These are phyloP conservation scores for Lodderomyces jiufengensis DNA, from an alignment of 1,139 yeast species.

Conservation along the genomic window DNA sequence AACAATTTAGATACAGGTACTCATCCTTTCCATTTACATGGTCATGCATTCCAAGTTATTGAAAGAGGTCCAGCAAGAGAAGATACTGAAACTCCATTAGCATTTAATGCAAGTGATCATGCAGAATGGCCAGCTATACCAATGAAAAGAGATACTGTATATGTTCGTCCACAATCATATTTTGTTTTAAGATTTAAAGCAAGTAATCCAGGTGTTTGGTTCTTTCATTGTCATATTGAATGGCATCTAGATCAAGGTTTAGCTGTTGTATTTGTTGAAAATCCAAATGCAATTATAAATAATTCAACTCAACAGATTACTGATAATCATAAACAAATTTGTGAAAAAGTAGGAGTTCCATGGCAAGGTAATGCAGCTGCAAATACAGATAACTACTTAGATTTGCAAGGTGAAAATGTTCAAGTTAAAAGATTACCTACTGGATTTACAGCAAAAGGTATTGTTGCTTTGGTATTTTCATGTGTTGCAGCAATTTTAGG, in stretches of 20 bases:
- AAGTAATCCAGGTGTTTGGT: slow-evolving; percentile 88
- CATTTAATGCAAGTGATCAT: slow-evolving; percentile 47
- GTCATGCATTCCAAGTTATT: slow-evolving; percentile 75
- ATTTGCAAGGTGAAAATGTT: slow-evolving; percentile 52
- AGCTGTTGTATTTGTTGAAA: slow-evolving; percentile 69
- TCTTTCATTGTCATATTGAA: slow-evolving; percentile 91
- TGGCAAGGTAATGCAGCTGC: slow-evolving; percentile 69
- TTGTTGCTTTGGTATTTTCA: slow-evolving; percentile 56
- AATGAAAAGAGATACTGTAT: slow-evolving; percentile 60
- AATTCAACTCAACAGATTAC: slow-evolving; percentile 33
- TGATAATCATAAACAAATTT: slow-evolving; percentile 45
- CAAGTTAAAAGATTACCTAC: slow-evolving; percentile 62
- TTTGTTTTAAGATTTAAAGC: slow-evolving; percentile 67
- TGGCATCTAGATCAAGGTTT: slow-evolving; percentile 93
- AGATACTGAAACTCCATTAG: slow-evolving; percentile 47
- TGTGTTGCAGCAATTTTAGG: slow-evolving; percentile 57
- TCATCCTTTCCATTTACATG: slow-evolving; percentile 91
- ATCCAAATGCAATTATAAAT: slow-evolving; percentile 54
- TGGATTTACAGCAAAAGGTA: slow-evolving; percentile 69
- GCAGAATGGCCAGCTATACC: slow-evolving; percentile 59
- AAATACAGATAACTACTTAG: slow-evolving; percentile 46
- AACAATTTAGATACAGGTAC: slow-evolving; percentile 78
- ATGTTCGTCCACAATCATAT: slow-evolving; percentile 63
- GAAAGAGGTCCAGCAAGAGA: slow-evolving; percentile 52
- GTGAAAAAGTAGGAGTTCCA: slow-evolving; percentile 43